Evolutionary conservation across 805 yeast species (phyloP).

Genomic region (Wickerhamiella azymoides): DNA sequence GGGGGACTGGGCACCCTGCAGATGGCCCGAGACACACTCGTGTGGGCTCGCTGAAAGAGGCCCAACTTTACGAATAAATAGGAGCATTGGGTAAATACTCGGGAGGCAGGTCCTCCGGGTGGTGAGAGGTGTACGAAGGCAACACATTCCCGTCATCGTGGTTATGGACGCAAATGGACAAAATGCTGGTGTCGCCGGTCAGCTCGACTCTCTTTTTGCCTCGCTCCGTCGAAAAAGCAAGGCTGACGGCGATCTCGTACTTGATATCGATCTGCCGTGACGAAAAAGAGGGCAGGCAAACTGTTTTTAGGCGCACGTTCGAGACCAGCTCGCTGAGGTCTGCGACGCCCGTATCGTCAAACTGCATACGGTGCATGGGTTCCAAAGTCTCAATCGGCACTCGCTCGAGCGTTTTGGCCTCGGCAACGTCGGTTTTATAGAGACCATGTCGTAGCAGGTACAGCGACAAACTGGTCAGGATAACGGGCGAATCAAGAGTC

Average conservation of each 20-base stretch:
- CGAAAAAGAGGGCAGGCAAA: slow-evolving; percentile 2
- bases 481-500: not conserved
- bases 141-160: not conserved
- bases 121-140: not conserved
- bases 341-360: not conserved
- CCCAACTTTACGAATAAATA: slow-evolving; percentile 5
- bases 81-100: slow-evolving; percentile 2
- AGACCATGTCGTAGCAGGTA: slow-evolving; percentile 2
- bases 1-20: too few relatives aligned
- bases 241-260: not conserved
- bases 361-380: not conserved
- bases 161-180: slow-evolving; percentile 1
- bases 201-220: slow-evolving; percentile 1
- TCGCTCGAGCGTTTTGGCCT: slow-evolving; percentile 4
- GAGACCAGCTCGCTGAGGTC: slow-evolving; percentile 1
- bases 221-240: not conserved
- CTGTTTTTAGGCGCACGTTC: not conserved
- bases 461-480: not conserved
- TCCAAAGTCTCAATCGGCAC: not conserved
- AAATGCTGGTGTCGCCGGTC: not conserved
- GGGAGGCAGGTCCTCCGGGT: slow-evolving; percentile 1
- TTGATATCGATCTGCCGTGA: slow-evolving; percentile 7
- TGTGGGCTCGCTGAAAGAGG: too few relatives aligned
- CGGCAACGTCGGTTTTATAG: slow-evolving; percentile 7
- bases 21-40: too few relatives aligned